Evolutionary conservation across 352 stramenopile species (phyloP), one percentile per base, ranked within the genome.

Genomic region (Phytophthora hibernalis): DNA sequence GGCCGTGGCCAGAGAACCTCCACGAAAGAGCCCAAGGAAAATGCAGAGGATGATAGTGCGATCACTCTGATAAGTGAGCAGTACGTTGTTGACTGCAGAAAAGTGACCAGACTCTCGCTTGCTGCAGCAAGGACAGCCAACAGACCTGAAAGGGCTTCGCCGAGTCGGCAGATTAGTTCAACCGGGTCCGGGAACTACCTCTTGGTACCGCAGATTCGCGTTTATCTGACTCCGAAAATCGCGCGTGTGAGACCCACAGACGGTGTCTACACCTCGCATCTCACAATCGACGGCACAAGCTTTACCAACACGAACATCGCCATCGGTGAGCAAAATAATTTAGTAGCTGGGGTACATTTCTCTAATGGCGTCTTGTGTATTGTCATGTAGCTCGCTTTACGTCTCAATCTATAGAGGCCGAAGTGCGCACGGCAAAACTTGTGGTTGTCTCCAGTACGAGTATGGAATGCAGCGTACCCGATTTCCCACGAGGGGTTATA

Each of bases 401-500:
- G 1, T 77, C 79, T 7, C 74, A 68, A 20, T 52, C 50, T 5
- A 62, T 82, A n/a, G 49, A 68, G 1, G 58, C 52, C 2, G 68
- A 90, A 28, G 57, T 83, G 1, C 76, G 77, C 10, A 77, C 62
- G 6, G 70, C 65, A 9, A 68, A 43, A 11, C 54, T 91, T 8
- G n/a, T 28, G 1, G 66, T 91, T 1, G 40, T 84, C 2, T 89
- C 80, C 2, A 68, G 61, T 56, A 63, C 80, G 8, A 67, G 63
- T 0, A 87, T 92, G 75, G 75, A 87, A 37, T 89, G 78, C 22
- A 56, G 42, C n/a, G 76, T 88, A 1, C 84, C 84, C 0, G 84
- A 92, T 24, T 92, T 90, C 21, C 74, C 82, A 0, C 62, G 79
- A 6, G 82, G 82, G 15, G 76, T 79, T 0, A 38, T 83, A 2